Evolutionary conservation across 2,329 filamentous ascomycete species (phyloP), one percentile per base, ranked within the genome.

Genomic region (Chaetomiaceae sp.): DNA sequence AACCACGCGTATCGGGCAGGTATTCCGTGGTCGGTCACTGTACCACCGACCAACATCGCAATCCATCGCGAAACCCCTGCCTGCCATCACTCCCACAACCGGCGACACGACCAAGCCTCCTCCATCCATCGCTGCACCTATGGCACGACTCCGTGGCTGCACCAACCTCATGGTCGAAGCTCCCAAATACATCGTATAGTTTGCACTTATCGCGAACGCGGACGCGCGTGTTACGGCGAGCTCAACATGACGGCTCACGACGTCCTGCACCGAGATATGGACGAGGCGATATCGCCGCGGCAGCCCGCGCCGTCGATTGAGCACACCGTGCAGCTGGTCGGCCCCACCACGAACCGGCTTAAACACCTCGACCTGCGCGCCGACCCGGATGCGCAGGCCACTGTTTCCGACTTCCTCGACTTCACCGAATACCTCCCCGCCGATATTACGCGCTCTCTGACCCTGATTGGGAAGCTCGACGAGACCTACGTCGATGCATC

Each of bases 391-490:
- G 79, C 79, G 20, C 79, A 84, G 57, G 79, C 81, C 6, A 83
- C 80, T n/a, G 75, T 84, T 15, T 83, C 78, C 49, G 81, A 84
- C 62, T 84, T 83, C 60, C 75, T 84, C 61, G 81, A 84, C 60
- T 81, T 81, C 54, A 83, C 79, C 56, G 82, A 86, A 62, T 83
- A 84, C 63, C 73, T 85, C 1, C 80, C 81, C 10, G 78, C 80
- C 41, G 82, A 85, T 59, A 75, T 85, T 57, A 70, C 75, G 51
- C 78, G 82, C 47, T 84, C 81, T 19, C 67, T 85, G 36, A 82
- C 78, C 4, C 69, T 84, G 30, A 81, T 86, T 50, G 75, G 77
- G 43, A 75, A 83, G 53, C 78, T 85, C 43, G 81, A 84, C 61
- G 62, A 74, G 52, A 70, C 65, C 14, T 81, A 84, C 56, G 61